Percentiles rank a stretch among this genome's conserved stretches.
These are phyloP conservation scores for Auricularia heimuer DNA, from an alignment of 768 basidiomycete genomes.

Conservation along the genomic window DNA sequence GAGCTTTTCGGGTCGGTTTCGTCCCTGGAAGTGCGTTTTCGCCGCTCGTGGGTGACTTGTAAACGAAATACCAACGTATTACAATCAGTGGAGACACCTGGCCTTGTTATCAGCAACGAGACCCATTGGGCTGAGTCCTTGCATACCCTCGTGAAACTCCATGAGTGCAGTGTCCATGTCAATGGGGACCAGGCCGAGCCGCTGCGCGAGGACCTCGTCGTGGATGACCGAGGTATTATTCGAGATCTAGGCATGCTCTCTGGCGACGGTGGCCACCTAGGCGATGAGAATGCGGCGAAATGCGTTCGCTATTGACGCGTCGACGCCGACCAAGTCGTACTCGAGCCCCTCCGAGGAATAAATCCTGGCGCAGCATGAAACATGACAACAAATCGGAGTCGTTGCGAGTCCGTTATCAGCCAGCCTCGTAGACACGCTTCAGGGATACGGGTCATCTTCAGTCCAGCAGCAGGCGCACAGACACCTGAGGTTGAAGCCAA, in stretches of 20 bases:
- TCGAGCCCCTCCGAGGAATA: conserved; percentile 35
- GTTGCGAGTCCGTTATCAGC: too few species aligned
- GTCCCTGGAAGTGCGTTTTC: conserved; percentile 41
- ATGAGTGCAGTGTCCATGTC: conserved; percentile 73
- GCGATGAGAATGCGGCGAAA: conserved; percentile 87
- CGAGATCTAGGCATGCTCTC: conserved; percentile 87
- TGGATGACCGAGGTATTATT: conserved; percentile 91
- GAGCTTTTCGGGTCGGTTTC: conserved; percentile 48
- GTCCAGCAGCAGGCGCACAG: too few species aligned
- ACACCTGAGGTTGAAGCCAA: too few species aligned
- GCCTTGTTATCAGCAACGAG: neutral
- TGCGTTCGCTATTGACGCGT: conserved; percentile 93
- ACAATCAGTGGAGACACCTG: conserved; percentile 46
- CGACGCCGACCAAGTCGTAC: conserved; percentile 91
- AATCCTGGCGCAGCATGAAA: too few species aligned
- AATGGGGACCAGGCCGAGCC: conserved; percentile 86
- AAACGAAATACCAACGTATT: conserved; percentile 88
- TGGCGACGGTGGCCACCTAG: conserved; percentile 87
- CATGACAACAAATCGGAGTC: too few species aligned
- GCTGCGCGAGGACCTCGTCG: conserved; percentile 87
- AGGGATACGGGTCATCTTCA: too few species aligned
- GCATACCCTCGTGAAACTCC: conserved; percentile 22
- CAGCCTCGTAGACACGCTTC: too few species aligned
- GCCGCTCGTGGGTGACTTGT: conserved; percentile 54
- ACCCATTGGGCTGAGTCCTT: neutral